These are phyloP conservation scores for Brassica rapa DNA, from an alignment of 345 rosid species.

Conservation along the genomic window DNA sequence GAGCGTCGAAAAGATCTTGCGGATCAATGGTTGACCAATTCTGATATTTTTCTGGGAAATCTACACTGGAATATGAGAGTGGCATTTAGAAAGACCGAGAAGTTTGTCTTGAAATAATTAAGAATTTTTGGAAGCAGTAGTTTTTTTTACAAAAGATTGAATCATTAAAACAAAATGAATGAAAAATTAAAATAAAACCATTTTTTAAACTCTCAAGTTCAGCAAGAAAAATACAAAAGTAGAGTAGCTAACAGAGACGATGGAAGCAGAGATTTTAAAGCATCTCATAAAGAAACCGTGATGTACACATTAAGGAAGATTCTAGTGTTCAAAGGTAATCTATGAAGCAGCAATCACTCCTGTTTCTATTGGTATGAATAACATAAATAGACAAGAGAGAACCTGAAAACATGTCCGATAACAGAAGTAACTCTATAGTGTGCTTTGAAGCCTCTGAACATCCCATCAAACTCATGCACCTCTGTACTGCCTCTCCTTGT, in stretches of 20 bases:
- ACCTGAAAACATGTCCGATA: constrained; percentile 96
- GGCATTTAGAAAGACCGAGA: constrained; percentile 14
- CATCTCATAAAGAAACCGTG: background rate
- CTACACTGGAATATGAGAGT: constrained; percentile 67
- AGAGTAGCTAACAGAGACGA: background rate
- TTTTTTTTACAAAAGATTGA: background rate
- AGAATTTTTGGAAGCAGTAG: background rate
- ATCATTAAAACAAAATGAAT: background rate
- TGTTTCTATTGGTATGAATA: background rate
- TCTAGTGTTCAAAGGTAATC: background rate
- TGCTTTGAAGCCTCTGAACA: constrained; percentile 60
- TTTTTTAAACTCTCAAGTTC: background rate
- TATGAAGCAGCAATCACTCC: background rate
- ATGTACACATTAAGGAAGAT: background rate
- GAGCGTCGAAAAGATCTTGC: constrained; percentile 80
- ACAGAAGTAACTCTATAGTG: constrained; percentile 83
- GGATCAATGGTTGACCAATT: constrained; percentile 74
- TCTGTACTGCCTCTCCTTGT: constrained; percentile 82
- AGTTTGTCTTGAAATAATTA: constrained; percentile 5
- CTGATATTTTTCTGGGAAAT: constrained; percentile 82
- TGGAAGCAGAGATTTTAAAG: background rate
- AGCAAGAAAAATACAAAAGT: background rate
- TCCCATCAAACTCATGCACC: constrained; percentile 81
- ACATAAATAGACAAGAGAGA: constrained; percentile 13
- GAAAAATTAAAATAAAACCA: background rate